Evolutionary conservation across 257 asterid species (phyloP).

Genomic region (Nicotiana obtusifolia): DNA sequence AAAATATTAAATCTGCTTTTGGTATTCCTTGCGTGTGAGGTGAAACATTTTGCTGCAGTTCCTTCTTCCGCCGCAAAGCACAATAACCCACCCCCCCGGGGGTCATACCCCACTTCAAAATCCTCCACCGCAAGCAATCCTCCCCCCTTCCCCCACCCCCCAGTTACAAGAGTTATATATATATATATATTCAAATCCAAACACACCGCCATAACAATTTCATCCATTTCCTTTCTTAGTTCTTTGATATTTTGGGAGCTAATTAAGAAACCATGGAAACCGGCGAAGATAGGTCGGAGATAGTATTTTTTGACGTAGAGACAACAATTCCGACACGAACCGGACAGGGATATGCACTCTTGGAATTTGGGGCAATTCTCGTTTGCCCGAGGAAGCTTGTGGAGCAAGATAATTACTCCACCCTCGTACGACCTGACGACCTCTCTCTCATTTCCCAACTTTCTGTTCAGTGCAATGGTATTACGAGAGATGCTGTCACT

Average conservation of each 20-base stretch:
- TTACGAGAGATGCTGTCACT: constrained; percentile 55
- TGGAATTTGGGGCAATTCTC: constrained; percentile 88
- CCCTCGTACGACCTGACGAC: constrained; percentile 69
- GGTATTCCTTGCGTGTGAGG: neutral
- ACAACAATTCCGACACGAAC: constrained; percentile 75
- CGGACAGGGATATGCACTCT: constrained; percentile 61
- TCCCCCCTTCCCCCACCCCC: too few relatives aligned
- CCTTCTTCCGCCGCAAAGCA: neutral
- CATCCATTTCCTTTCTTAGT: neutral
- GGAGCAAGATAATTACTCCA: constrained; percentile 72
- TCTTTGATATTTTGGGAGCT: neutral
- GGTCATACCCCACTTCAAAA: too few relatives aligned
- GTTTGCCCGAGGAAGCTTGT: constrained; percentile 86
- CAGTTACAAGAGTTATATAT: too few relatives aligned
- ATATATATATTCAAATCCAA: neutral
- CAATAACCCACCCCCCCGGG: neutral
- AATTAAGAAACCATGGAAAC: constrained; percentile 17
- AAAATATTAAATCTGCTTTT: too few relatives aligned
- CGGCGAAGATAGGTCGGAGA: constrained; percentile 52
- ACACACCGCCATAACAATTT: neutral
- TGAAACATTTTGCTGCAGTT: neutral
- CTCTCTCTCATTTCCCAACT: constrained; percentile 58
- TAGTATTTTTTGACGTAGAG: constrained; percentile 90
- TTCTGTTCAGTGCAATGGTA: constrained; percentile 88
- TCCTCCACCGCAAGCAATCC: too few relatives aligned